Base-by-base conservation (phyloP, 495 filamentous ascomycete genomes). In the Talaromyces stipitatus region DNA sequence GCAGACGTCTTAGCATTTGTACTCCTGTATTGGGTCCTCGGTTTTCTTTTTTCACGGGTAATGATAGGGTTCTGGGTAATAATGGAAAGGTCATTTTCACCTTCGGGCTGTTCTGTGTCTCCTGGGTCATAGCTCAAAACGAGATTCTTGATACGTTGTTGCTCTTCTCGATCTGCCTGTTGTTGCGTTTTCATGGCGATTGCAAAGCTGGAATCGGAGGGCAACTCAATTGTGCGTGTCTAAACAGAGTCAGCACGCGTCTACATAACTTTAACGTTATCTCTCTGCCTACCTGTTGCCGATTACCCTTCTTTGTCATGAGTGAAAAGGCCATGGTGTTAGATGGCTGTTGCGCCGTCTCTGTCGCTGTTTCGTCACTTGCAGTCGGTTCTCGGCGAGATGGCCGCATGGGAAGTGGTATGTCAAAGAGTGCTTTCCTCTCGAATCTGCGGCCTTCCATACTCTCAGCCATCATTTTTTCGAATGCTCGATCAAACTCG, bases 381-480 rank as follows among this genome's bases (percentile, higher is more conserved):
- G 65, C 59, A 56, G 70, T 79, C 14, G 75, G 76, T 29, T 85
- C 81, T 33, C 89, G 84, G 28, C 77, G 74, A 63, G 85, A 87
- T 12, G 88, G 79, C 58, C 89, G 83, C 70, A 99, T 92, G 1
- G 94, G 94, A 18, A 99, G 67, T 1, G 95, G 91, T 28, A 97
- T 88, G 65, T 99, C 94, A 65, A 99, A 96, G 43, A 95, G 74
- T 29, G 85, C 84, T 70, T 95, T 97, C 45, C 94, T 89, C 63
- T 99, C 92, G 61, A 95, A 94, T 62, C 92, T 94, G 54, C 95
- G 81, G 7, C 91, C 90, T 33, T 97, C 95, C 67, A 95, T 72
- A 74, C 92, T 96, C 65, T 99, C 94, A 59, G 91, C 80, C 95
- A 97, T 97, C 85, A 99, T 89, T 71, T 97, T 97, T 16, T 95